Conservation (phyloP, 2,329 filamentous ascomycete species). For the Grosmannia serpens region DNA sequence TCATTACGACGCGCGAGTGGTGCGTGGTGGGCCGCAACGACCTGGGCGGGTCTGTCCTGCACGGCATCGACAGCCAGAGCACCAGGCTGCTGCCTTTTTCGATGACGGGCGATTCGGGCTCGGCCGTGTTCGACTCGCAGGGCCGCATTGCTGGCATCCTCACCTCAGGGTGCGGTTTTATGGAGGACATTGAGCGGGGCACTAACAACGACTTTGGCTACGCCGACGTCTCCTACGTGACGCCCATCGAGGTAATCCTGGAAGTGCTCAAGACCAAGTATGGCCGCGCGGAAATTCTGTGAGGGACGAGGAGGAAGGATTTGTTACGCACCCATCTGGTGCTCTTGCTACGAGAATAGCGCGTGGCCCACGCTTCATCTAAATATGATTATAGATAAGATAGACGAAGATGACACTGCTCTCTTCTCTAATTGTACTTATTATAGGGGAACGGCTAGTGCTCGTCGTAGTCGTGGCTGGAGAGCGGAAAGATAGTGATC, state of each 20-base stretch:
- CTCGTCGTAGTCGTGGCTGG: too few species aligned
- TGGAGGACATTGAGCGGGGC: neutral
- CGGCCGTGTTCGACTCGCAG: neutral
- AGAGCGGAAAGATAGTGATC: too few species aligned
- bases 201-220: neutral
- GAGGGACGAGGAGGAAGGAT: neutral
- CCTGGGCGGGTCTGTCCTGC: neutral
- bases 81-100: neutral
- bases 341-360: too few species aligned
- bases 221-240: neutral
- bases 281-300: neutral
- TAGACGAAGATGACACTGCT: too few species aligned
- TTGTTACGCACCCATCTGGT: too few species aligned
- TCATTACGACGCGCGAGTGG: neutral
- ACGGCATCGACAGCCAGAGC: neutral
- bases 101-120: neutral
- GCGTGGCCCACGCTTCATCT: too few species aligned
- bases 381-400: too few species aligned
- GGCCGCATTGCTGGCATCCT: neutral
- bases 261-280: neutral
- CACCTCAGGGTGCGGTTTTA: neutral
- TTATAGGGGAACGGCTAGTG: too few species aligned
- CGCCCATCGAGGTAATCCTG: neutral
- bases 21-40: neutral
- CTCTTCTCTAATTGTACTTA: too few species aligned